Evolutionary conservation across 495 filamentous ascomycete genomes (phyloP).

Genomic region (Talaromyces trachyspermus): DNA sequence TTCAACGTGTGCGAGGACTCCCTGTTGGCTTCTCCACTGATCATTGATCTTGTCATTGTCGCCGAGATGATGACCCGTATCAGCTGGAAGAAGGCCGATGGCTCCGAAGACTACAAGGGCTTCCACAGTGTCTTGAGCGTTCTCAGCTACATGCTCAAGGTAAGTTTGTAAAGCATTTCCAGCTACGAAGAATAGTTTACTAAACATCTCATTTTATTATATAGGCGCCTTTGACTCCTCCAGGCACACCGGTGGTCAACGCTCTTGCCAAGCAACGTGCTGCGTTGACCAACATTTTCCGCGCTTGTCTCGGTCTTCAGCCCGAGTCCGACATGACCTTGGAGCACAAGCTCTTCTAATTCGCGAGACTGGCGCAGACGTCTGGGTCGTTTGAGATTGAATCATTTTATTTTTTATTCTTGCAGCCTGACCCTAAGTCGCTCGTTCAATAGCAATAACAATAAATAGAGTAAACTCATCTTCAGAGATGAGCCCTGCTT

Average conservation of each 20-base stretch:
- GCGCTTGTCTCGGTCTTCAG: slow-evolving; percentile 93
- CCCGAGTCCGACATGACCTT: slow-evolving; percentile 99
- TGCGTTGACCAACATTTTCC: slow-evolving; percentile 97
- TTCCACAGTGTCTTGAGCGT: slow-evolving; percentile 98
- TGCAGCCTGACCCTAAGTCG: slow-evolving; percentile 6
- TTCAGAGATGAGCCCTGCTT: background rate
- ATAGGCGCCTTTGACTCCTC: slow-evolving; percentile 84
- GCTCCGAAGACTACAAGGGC: slow-evolving; percentile 67
- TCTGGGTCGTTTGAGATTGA: too few species aligned
- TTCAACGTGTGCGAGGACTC: slow-evolving; percentile 99
- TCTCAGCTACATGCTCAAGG: slow-evolving; percentile 98
- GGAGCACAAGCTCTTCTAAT: slow-evolving; percentile 92
- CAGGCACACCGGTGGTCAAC: slow-evolving; percentile 95
- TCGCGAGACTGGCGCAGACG: too few species aligned
- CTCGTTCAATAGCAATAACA: slow-evolving; percentile 2
- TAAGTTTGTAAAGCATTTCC: slow-evolving; percentile 19
- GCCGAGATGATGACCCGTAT: slow-evolving; percentile 98
- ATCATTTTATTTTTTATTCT: background rate
- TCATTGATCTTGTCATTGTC: slow-evolving; percentile 90
- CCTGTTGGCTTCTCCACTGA: slow-evolving; percentile 90
- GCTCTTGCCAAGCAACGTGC: slow-evolving; percentile 92
- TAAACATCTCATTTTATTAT: too few species aligned
- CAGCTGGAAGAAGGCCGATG: slow-evolving; percentile 67
- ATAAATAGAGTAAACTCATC: background rate
- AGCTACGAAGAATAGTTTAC: too few species aligned